phyloP scores from a whole-genome alignment of 2,329 filamentous ascomycete species.

The Gaeumannomyces sp. region DNA sequence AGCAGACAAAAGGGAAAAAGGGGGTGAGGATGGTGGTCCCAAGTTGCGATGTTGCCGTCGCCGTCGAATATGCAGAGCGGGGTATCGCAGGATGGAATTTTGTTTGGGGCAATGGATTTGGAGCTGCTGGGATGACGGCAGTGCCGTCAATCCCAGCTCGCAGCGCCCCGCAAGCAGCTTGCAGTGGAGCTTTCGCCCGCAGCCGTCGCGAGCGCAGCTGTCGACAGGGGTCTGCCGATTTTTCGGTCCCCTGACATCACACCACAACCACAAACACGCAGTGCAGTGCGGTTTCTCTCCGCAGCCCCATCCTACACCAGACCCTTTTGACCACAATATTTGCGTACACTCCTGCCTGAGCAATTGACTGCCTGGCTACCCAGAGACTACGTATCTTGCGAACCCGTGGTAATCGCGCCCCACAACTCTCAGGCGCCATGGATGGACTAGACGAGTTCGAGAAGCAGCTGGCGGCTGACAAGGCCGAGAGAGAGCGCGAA shows the following conservation, averaged over 20 bases:
- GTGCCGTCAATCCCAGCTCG: background rate
- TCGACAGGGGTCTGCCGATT: background rate
- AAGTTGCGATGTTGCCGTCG: background rate
- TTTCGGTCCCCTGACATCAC: background rate
- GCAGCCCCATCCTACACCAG: background rate
- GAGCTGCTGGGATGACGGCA: background rate
- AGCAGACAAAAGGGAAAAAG: background rate
- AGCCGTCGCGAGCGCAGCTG: background rate
- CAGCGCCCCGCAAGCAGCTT: background rate
- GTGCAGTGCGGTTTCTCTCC: background rate
- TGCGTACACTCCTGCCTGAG: background rate
- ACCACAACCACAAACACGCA: background rate
- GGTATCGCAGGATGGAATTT: background rate
- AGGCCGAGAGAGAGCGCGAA: conserved; percentile 23
- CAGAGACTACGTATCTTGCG: too few relatives aligned
- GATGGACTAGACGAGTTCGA: conserved; percentile 29
- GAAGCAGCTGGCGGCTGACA: conserved; percentile 32
- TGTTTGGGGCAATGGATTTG: background rate
- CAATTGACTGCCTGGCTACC: background rate
- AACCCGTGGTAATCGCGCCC: too few relatives aligned
- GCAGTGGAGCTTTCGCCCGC: background rate
- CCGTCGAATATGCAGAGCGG: background rate
- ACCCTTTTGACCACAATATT: background rate
- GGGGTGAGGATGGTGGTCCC: background rate
- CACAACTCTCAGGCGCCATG: conserved; percentile 11